phyloP scores from a whole-genome alignment of 192 early-diverging fungal genomes.

The Entophlyctis luteolus region DNA sequence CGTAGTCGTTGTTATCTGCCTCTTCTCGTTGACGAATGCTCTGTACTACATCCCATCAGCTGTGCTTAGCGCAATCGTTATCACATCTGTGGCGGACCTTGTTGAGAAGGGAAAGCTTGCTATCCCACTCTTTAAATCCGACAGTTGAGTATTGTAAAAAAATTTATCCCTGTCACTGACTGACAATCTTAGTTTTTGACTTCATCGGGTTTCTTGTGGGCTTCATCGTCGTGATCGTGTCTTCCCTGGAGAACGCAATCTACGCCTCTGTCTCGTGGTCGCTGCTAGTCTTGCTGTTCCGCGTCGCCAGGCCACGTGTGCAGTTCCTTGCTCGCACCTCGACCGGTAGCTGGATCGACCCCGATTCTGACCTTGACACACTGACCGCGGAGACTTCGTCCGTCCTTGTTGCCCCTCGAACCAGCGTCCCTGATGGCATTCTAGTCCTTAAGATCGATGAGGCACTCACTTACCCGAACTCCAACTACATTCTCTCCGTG shows the following conservation, averaged over 20 bases:
- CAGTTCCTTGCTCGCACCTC: constrained; percentile 34
- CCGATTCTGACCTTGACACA: neutral
- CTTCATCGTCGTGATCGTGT: constrained; percentile 60
- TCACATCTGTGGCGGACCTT: constrained; percentile 77
- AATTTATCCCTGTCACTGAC: constrained; percentile 45
- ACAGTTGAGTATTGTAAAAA: constrained; percentile 52
- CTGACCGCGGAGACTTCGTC: neutral
- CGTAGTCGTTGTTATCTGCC: constrained; percentile 72
- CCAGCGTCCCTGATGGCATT: constrained; percentile 53
- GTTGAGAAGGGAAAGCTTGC: constrained; percentile 59
- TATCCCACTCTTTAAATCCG: constrained; percentile 18
- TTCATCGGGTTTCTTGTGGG: constrained; percentile 50
- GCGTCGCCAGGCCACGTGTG: constrained; percentile 67
- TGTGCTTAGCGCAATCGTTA: constrained; percentile 75
- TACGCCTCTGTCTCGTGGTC: constrained; percentile 72
- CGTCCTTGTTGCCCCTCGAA: too few species aligned
- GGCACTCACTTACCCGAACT: constrained; percentile 68
- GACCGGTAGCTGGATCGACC: constrained; percentile 33
- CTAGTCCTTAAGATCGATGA: constrained; percentile 67
- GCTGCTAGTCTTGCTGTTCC: constrained; percentile 69
- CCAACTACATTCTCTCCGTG: constrained; percentile 43
- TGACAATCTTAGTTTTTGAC: constrained; percentile 57
- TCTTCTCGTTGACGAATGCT: constrained; percentile 76
- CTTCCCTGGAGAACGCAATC: constrained; percentile 73
- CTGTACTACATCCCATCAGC: constrained; percentile 85